These are phyloP conservation scores for Echium plantagineum DNA, from an alignment of 257 asterid species.

Conservation along the genomic window DNA sequence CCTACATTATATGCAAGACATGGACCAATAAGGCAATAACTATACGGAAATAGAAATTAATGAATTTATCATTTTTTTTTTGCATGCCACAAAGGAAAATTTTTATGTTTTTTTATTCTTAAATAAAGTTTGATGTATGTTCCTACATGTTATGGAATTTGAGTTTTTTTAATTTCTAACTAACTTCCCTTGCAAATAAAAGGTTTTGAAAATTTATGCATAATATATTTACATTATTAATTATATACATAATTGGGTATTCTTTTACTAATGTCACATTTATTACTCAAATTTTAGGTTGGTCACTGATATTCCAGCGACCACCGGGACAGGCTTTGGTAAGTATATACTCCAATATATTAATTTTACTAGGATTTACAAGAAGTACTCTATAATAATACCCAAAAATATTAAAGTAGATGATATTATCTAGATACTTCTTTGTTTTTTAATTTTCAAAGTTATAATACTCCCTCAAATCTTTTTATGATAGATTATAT, in stretches of 20 bases:
- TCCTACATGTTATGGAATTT: neutral
- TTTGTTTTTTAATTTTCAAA: too few species aligned
- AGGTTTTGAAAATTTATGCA: too few species aligned
- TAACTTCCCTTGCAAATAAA: too few species aligned
- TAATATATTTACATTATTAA: neutral
- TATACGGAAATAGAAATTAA: neutral
- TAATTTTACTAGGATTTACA: neutral
- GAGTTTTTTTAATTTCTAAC: too few species aligned
- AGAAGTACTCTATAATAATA: neutral
- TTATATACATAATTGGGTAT: neutral
- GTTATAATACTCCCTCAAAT: too few species aligned
- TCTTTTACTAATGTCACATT: neutral
- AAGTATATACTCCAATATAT: neutral
- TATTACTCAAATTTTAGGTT: slow-evolving; percentile 2
- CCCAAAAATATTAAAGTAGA: too few species aligned
- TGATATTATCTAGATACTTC: too few species aligned
- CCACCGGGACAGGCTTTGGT: slow-evolving; percentile 10
- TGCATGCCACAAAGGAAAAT: neutral
- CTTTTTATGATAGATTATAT: too few species aligned
- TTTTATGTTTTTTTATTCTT: too few species aligned
- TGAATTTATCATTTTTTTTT: too few species aligned
- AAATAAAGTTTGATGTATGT: neutral
- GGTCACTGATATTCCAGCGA: slow-evolving; percentile 15
- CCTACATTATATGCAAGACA: neutral
- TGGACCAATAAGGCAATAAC: neutral